phyloP scores from a whole-genome alignment of 371 early-diverging fungal genomes.

The Syncephalis fuscata region DNA sequence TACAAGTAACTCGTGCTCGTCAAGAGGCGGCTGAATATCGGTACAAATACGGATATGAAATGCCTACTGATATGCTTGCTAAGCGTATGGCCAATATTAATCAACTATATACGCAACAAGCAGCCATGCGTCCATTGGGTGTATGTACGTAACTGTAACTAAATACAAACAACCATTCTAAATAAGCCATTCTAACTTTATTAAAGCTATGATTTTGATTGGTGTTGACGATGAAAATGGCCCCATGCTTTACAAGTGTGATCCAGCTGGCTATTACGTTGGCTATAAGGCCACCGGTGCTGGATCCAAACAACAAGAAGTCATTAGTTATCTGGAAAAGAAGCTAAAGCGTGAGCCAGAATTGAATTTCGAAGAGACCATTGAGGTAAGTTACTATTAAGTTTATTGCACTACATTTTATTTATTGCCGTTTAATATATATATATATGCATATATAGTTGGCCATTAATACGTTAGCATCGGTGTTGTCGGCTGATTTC shows the following conservation, averaged over 20 bases:
- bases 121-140: slow-evolving; percentile 95
- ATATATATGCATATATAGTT: slow-evolving; percentile 27
- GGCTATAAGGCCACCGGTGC: slow-evolving; percentile 93
- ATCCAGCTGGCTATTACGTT: slow-evolving; percentile 96
- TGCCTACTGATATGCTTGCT: slow-evolving; percentile 90
- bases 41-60: slow-evolving; percentile 97
- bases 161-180: background rate
- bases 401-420: background rate
- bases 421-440: slow-evolving; percentile 1
- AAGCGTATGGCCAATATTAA: slow-evolving; percentile 94
- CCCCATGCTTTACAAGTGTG: slow-evolving; percentile 91
- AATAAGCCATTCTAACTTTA: background rate
- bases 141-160: slow-evolving; percentile 51
- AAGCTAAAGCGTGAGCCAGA: slow-evolving; percentile 81
- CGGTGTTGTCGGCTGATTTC: slow-evolving; percentile 82
- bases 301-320: slow-evolving; percentile 96
- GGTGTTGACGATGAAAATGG: slow-evolving; percentile 92
- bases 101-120: slow-evolving; percentile 98
- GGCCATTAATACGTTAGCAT: slow-evolving; percentile 86
- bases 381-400: slow-evolving; percentile 51
- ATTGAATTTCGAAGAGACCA: slow-evolving; percentile 66
- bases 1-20: slow-evolving; percentile 83
- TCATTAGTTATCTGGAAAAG: slow-evolving; percentile 91
- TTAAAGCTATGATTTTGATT: slow-evolving; percentile 83
- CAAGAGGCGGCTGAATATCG: slow-evolving; percentile 95